Evolutionary conservation across 768 basidiomycete species (phyloP).

Genomic region (Lentinula boryana): DNA sequence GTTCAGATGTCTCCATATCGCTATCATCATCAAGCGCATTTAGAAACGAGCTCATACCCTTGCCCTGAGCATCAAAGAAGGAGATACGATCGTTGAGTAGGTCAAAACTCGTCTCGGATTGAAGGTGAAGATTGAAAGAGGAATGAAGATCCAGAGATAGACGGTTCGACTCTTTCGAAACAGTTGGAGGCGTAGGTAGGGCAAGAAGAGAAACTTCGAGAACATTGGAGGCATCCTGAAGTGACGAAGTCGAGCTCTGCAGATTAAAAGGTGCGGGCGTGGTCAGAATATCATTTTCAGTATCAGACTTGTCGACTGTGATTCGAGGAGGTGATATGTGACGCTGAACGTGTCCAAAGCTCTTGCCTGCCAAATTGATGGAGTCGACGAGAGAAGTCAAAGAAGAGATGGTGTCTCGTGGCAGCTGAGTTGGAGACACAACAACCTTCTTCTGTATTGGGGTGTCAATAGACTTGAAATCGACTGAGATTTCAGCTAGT

Average conservation of each 20-base stretch:
- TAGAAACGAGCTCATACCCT: slow-evolving; percentile 27
- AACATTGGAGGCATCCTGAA: not conserved
- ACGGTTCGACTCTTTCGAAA: slow-evolving; percentile 22
- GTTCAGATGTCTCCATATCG: slow-evolving; percentile 19
- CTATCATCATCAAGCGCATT: slow-evolving; percentile 32
- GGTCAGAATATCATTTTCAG: not conserved
- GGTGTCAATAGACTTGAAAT: not conserved
- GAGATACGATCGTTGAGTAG: slow-evolving; percentile 48
- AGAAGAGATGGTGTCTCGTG: slow-evolving; percentile 2
- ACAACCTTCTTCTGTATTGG: slow-evolving; percentile 17
- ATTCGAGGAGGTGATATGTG: not conserved
- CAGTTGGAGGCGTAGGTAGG: slow-evolving; percentile 16
- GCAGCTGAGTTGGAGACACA: slow-evolving; percentile 11
- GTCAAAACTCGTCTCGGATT: slow-evolving; percentile 44
- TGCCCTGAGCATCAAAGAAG: slow-evolving; percentile 27
- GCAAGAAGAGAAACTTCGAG: slow-evolving; percentile 14
- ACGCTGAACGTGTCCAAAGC: slow-evolving; percentile 9
- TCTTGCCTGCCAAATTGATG: slow-evolving; percentile 14
- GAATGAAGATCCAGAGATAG: slow-evolving; percentile 39
- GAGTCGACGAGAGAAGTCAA: slow-evolving; percentile 14
- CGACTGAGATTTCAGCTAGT: slow-evolving; percentile 2
- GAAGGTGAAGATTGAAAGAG: slow-evolving; percentile 42
- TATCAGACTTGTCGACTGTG: not conserved
- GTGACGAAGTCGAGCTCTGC: slow-evolving; percentile 12
- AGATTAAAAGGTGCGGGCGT: slow-evolving; percentile 9